Evolutionary conservation across 352 stramenopile species (phyloP).

Genomic region (Globisporangium acanthophoron): DNA sequence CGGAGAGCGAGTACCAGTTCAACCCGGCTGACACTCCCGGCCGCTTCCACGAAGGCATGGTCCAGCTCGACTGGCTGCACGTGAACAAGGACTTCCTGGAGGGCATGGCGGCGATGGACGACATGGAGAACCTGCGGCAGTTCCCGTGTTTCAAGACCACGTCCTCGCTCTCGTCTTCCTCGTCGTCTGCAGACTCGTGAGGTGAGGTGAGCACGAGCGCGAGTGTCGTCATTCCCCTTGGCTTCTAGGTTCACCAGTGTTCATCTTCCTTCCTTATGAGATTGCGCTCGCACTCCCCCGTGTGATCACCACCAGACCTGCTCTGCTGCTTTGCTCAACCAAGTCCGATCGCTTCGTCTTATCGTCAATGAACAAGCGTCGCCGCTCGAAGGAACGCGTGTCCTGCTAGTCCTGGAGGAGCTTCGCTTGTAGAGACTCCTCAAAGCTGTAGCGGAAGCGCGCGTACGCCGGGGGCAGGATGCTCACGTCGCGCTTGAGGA

Average conservation of each 20-base stretch:
- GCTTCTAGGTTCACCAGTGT: neutral
- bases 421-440: constrained; percentile 64
- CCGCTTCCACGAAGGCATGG: constrained; percentile 19
- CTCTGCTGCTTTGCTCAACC: too few species aligned
- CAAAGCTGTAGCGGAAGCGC: constrained; percentile 55
- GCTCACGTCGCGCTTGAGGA: constrained; percentile 72
- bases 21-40: constrained; percentile 27
- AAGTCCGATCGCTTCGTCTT: too few species aligned
- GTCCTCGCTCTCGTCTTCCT: neutral
- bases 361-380: neutral
- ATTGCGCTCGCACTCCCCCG: too few species aligned
- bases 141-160: constrained; percentile 29
- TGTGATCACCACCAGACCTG: neutral
- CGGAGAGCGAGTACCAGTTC: constrained; percentile 34
- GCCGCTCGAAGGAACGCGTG: neutral
- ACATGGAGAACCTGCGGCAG: constrained; percentile 20
- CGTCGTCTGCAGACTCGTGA: neutral
- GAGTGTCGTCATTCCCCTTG: neutral
- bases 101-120: constrained; percentile 25
- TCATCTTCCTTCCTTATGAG: neutral
- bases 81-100: constrained; percentile 21
- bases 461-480: constrained; percentile 54
- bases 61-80: constrained; percentile 19
- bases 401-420: constrained; percentile 31
- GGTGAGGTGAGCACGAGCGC: neutral